Conservation (phyloP, 176 grass and related monocot species). For the Triticum urartu region DNA sequence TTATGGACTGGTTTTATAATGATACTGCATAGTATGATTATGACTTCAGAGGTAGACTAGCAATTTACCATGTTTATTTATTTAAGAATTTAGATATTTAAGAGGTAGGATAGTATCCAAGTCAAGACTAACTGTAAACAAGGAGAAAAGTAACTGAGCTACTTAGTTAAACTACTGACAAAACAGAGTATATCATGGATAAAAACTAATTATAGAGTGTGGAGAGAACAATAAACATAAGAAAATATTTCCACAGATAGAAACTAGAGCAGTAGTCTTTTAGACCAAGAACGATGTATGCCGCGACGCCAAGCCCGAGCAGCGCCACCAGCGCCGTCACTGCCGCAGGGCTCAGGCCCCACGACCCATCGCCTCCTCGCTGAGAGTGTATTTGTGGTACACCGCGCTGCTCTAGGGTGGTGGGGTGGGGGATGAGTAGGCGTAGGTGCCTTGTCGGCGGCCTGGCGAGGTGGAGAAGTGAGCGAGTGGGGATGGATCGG, state of each 20-base stretch:
- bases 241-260: not conserved
- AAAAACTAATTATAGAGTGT: not conserved
- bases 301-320: conserved; percentile 54
- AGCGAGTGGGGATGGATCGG: too few species aligned
- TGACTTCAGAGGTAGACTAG: not conserved
- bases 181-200: not conserved
- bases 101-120: too few species aligned
- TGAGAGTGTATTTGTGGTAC: too few species aligned
- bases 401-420: too few species aligned
- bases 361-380: not conserved
- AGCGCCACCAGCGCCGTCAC: conserved; percentile 24
- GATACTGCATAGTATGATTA: too few species aligned
- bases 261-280: too few species aligned
- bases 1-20: not conserved
- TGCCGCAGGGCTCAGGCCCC: conserved; percentile 45
- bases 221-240: not conserved
- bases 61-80: not conserved
- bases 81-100: not conserved
- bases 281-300: conserved; percentile 50
- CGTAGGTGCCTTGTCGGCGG: too few species aligned
- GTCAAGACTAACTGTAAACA: too few species aligned
- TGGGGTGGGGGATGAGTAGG: too few species aligned
- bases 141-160: not conserved
- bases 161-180: not conserved
- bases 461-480: too few species aligned